Base-by-base conservation (phyloP, 2,329 filamentous ascomycete genomes). In the Lachnellula cervina region DNA sequence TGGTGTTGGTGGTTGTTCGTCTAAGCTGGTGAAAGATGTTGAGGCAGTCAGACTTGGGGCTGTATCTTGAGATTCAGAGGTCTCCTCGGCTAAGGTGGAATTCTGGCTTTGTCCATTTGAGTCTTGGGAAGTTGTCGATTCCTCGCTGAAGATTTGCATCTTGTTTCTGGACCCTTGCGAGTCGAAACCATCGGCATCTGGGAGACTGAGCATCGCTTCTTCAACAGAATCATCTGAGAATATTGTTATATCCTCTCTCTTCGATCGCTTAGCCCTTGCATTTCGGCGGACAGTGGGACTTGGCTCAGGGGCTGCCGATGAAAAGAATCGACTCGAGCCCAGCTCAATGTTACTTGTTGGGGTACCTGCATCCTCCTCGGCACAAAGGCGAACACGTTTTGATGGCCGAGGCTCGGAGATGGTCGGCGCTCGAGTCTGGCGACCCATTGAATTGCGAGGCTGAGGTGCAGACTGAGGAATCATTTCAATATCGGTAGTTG, bases 191-290 rank as follows among this genome's bases (percentile, higher is more conserved):
- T 62, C 64, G 32, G 59, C 49, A 60, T 78, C 73, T 8, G 73
- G 70, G 40, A 80, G 66, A 51, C 70, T 72, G 4, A 74, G 67
- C 70, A 80, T 76, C 7, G 75, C 75, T 32, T 78, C 75, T 57
- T 80, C 76, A 25, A 77, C 71, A 4, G 75, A 71, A 59, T 80
- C 77, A 62, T 82, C 79, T 1, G 78, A 81, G 62, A 76, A 81
- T 4, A 81, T 74, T 23, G 72, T 74, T 54, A 80, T 68, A 8
- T 70, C 70, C 14, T 74, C 71, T 53, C 74, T 73, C 52, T 73
- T 75, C 19, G 69, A 66, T 61, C 73, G 74, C 58, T 73, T 73
- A 43, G 68, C 67, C 38, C 61, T 65, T 8, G 55, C 38, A 59
- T 65, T 43, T 66, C 62, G 61, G 70, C 73, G 52, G 14, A 69